Evolutionary conservation across 2,329 filamentous ascomycete species (phyloP).

Genomic region (Pseudogymnoascus sp.): DNA sequence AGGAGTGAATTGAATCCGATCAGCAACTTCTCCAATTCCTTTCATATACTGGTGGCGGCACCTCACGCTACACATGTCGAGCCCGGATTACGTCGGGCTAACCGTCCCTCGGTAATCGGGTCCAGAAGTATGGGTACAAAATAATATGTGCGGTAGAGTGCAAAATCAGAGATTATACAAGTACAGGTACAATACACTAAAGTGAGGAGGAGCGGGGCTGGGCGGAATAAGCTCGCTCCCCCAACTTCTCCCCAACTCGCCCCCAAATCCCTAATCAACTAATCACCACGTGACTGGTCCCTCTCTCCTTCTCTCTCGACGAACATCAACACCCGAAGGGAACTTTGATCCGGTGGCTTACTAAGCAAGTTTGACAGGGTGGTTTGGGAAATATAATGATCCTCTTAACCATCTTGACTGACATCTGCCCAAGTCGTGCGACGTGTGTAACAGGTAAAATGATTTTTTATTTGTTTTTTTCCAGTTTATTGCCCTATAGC

Average conservation of each 20-base stretch:
- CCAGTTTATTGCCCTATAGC: background rate
- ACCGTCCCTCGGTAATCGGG: background rate
- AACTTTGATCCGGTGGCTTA: background rate
- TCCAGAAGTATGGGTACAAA: background rate
- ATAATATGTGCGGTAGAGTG: background rate
- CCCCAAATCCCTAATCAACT: background rate
- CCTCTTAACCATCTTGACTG: background rate
- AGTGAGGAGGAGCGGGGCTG: background rate
- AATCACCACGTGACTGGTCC: background rate
- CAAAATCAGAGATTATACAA: background rate
- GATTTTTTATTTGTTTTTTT: background rate
- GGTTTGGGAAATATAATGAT: background rate
- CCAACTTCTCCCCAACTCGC: background rate
- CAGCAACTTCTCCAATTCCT: conserved; percentile 2
- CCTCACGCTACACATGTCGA: background rate
- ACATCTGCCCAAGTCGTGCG: background rate
- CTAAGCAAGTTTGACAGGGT: background rate
- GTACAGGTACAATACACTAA: background rate
- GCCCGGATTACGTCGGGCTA: background rate
- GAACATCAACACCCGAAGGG: background rate
- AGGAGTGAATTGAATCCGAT: background rate
- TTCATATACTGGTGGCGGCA: background rate
- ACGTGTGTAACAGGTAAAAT: background rate
- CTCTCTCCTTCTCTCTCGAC: background rate
- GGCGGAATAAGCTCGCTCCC: conserved; percentile 3